Conservation (phyloP, 768 basidiomycete species). For the Tremella yokohamensis region DNA sequence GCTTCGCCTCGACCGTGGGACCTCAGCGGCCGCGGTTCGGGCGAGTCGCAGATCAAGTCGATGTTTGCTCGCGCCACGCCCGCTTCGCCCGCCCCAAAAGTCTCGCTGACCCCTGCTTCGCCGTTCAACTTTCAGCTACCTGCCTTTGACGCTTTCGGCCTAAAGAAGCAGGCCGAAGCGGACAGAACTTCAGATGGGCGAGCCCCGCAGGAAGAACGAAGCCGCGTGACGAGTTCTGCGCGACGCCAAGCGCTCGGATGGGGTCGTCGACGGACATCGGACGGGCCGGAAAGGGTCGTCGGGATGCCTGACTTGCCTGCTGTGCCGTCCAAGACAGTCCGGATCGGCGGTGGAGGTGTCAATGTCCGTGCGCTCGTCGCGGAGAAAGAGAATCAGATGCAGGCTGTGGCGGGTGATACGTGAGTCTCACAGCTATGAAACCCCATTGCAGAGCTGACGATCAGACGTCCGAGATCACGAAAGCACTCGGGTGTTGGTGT, state of each 20-base stretch:
- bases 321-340: no score
- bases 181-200: not conserved
- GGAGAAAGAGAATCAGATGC: not conserved
- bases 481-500: no score
- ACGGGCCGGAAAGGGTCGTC: constrained; percentile 26
- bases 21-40: not conserved
- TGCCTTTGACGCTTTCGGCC: constrained; percentile 14
- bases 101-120: not conserved
- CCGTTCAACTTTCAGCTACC: constrained; percentile 6
- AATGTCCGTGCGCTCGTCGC: not conserved
- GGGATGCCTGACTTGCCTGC: not conserved
- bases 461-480: no score
- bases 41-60: constrained; percentile 6
- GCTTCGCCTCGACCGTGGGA: not conserved
- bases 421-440: no score
- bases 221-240: constrained; percentile 29
- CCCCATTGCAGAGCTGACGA: no score
- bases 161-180: constrained; percentile 8
- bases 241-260: constrained; percentile 38
- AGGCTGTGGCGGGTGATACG: no score
- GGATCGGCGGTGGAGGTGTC: no score
- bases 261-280: constrained; percentile 34
- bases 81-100: constrained; percentile 8
- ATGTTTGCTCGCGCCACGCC: constrained; percentile 23
- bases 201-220: constrained; percentile 9